Conservation (phyloP, 2,329 filamentous ascomycete species). For the Neophaeococcomyces mojaviensis region DNA sequence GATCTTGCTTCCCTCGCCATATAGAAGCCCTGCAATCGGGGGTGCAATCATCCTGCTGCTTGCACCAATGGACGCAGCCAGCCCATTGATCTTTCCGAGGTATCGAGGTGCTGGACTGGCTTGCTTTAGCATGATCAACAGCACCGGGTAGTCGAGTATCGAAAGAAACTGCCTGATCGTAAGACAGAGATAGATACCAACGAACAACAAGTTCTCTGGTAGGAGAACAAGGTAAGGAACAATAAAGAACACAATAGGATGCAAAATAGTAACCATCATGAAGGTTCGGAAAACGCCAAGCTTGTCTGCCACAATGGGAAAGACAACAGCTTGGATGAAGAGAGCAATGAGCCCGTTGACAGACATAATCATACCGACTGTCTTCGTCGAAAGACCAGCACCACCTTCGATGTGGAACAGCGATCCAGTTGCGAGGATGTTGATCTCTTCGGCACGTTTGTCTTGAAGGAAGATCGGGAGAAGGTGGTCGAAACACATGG, state of each 20-base stretch:
- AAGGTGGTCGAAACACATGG: constrained; percentile 89
- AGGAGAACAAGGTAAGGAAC: constrained; percentile 61
- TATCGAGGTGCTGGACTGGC: constrained; percentile 55
- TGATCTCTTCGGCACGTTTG: constrained; percentile 43
- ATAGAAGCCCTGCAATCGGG: constrained; percentile 60
- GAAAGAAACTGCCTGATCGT: constrained; percentile 59
- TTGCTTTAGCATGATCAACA: constrained; percentile 66
- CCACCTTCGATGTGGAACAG: constrained; percentile 56
- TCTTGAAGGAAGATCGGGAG: constrained; percentile 92
- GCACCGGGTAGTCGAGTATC: constrained; percentile 60
- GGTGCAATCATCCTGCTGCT: constrained; percentile 63
- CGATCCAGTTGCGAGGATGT: constrained; percentile 29
- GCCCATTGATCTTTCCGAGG: constrained; percentile 63
- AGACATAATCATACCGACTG: constrained; percentile 61
- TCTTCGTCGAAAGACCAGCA: constrained; percentile 57
- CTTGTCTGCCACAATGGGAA: constrained; percentile 55
- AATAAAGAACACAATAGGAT: constrained; percentile 61
- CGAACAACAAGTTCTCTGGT: constrained; percentile 46
- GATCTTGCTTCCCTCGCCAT: constrained; percentile 52
- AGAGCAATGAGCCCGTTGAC: constrained; percentile 65
- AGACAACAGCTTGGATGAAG: constrained; percentile 64
- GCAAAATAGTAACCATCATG: constrained; percentile 55
- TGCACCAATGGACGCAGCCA: constrained; percentile 65
- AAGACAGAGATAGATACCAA: constrained; percentile 59
- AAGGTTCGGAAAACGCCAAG: constrained; percentile 63